phyloP scores from a whole-genome alignment of 2,329 filamentous ascomycete species.

The Aspergillus cejpii region DNA sequence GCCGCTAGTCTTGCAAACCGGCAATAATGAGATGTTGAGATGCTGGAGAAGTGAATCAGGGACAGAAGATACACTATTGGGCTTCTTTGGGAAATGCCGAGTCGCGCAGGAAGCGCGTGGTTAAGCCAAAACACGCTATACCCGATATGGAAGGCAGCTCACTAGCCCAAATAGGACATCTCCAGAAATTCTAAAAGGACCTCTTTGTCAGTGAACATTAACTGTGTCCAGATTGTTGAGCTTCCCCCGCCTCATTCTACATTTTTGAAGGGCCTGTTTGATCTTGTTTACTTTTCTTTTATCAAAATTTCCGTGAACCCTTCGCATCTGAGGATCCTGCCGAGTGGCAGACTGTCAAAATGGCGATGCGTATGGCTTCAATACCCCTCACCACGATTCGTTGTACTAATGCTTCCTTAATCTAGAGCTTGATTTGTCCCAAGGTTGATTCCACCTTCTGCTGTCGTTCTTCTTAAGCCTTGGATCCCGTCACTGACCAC shows the following conservation, averaged over 20 bases:
- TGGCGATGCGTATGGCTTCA: conserved; percentile 44
- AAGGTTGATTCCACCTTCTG: conserved; percentile 31
- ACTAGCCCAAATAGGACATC: conserved; percentile 32
- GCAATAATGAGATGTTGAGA: not conserved
- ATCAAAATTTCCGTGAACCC: not conserved
- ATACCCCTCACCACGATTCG: conserved; percentile 32
- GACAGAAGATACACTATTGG: conserved; percentile 2
- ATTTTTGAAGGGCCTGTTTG: not conserved
- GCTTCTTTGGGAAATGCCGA: conserved; percentile 5
- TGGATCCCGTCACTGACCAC: conserved; percentile 21
- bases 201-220: conserved; percentile 15
- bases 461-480: conserved; percentile 10
- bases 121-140: conserved; percentile 27
- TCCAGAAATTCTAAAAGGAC: conserved; percentile 32
- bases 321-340: conserved; percentile 16
- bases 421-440: conserved; percentile 45
- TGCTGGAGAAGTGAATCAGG: conserved; percentile 1
- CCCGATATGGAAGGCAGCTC: conserved; percentile 35
- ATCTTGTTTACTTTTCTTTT: not conserved
- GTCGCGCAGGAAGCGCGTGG: conserved; percentile 27
- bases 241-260: not conserved
- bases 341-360: conserved; percentile 37
- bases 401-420: conserved; percentile 21
- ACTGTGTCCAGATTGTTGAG: conserved; percentile 11
- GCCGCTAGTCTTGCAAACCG: not conserved